These are phyloP conservation scores for Microcera coccophila DNA, from an alignment of 2,329 filamentous ascomycete species.

Conservation along the genomic window DNA sequence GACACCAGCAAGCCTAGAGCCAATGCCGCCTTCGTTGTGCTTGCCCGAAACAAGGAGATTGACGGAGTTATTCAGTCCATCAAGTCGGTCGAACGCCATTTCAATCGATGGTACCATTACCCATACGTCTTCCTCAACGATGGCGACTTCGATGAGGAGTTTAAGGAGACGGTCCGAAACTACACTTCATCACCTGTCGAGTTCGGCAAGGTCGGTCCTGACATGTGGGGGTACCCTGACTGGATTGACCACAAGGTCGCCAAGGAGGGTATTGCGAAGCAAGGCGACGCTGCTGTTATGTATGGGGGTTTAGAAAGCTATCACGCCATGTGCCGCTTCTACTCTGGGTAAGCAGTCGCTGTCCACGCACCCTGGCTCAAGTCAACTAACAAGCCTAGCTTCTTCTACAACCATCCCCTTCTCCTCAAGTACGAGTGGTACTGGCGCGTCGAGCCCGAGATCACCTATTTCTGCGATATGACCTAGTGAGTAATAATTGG, in stretches of 20 bases:
- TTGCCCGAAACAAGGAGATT: conserved; percentile 93
- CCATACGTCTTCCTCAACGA: conserved; percentile 98
- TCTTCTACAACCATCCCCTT: conserved; percentile 96
- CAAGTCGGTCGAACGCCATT: conserved; percentile 96
- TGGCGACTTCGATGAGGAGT: conserved; percentile 90
- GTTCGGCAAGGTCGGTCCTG: conserved; percentile 86
- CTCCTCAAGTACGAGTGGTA: conserved; percentile 99
- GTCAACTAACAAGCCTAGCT: conserved; percentile 45
- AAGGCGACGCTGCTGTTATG: conserved; percentile 97
- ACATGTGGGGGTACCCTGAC: conserved; percentile 95
- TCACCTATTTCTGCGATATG: conserved; percentile 99
- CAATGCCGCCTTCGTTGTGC: conserved; percentile 92
- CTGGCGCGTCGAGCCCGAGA: conserved; percentile 97
- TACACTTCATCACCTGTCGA: conserved; percentile 86
- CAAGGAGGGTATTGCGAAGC: conserved; percentile 92
- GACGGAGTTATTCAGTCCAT: conserved; percentile 94
- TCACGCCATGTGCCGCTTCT: conserved; percentile 98
- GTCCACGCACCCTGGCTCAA: not conserved
- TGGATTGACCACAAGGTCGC: conserved; percentile 94
- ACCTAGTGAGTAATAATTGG: conserved; percentile 65
- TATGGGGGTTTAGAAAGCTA: conserved; percentile 99
- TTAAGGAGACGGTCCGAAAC: conserved; percentile 82
- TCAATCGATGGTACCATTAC: conserved; percentile 98
- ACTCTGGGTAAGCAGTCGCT: conserved; percentile 79
- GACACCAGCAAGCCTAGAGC: conserved; percentile 76